Conservation (phyloP, 495 filamentous ascomycete species). For the Terfezia claveryi region DNA sequence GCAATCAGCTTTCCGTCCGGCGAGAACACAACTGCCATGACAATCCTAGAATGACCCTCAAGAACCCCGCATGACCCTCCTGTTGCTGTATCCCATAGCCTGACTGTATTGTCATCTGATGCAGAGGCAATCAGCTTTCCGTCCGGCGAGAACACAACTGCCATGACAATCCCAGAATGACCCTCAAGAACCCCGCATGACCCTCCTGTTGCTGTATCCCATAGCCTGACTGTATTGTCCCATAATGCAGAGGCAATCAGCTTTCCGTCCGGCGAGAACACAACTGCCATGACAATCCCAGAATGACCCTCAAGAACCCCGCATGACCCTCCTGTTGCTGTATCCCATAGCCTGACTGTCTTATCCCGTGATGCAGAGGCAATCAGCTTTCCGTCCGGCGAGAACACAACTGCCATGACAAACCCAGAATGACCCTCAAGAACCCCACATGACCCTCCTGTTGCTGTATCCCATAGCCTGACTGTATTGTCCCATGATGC, state of each 20-base stretch:
- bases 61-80: neutral
- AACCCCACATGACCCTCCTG: neutral
- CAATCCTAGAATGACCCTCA: neutral
- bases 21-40: neutral
- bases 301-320: neutral
- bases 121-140: neutral
- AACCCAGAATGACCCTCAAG: neutral
- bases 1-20: neutral
- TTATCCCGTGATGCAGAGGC: neutral
- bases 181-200: neutral
- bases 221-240: neutral
- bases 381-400: neutral
- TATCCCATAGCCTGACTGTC: neutral
- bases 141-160: neutral
- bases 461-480: neutral
- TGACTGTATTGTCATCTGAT: neutral
- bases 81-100: neutral
- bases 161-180: neutral
- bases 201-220: neutral
- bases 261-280: neutral
- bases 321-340: neutral
- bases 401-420: neutral
- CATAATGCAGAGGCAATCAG: neutral
- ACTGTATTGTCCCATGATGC: neutral
- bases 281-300: neutral